phyloP scores from a whole-genome alignment of 345 rosid species.

The Eutrema yunnanense region DNA sequence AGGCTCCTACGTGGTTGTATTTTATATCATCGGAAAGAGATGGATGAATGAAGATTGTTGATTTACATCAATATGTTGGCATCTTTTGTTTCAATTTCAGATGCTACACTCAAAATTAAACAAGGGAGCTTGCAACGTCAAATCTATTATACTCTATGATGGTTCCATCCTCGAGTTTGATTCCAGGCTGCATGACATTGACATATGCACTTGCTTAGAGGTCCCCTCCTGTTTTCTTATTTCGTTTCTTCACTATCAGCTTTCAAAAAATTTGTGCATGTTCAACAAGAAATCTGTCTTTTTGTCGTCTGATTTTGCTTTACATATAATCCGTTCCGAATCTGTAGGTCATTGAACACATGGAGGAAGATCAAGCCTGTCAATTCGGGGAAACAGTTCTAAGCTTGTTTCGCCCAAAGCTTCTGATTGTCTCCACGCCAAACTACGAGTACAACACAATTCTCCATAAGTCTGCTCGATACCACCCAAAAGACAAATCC shows the following conservation, averaged over 20 bases:
- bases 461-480: conserved; percentile 44
- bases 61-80: not conserved
- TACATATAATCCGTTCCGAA: not conserved
- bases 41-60: not conserved
- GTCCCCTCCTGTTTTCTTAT: conserved; percentile 20
- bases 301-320: too few species aligned
- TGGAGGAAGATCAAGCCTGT: conserved; percentile 82
- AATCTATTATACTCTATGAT: conserved; percentile 64
- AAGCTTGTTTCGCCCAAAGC: conserved; percentile 50
- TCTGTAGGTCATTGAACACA: conserved; percentile 81
- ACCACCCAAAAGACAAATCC: conserved; percentile 37
- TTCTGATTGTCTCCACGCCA: conserved; percentile 76
- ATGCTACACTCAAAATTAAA: conserved; percentile 66
- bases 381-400: conserved; percentile 58
- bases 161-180: conserved; percentile 68
- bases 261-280: not conserved
- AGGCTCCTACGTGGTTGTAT: too few species aligned
- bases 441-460: conserved; percentile 82
- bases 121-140: conserved; percentile 37
- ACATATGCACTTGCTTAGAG: conserved; percentile 90
- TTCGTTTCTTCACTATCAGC: not conserved
- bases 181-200: conserved; percentile 55
- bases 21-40: not conserved
- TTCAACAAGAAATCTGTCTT: not conserved
- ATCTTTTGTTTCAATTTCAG: conserved; percentile 33